These are phyloP conservation scores for Aureobasidium subglaciale DNA, from an alignment of 2,329 filamentous ascomycete genomes.

Conservation along the genomic window DNA sequence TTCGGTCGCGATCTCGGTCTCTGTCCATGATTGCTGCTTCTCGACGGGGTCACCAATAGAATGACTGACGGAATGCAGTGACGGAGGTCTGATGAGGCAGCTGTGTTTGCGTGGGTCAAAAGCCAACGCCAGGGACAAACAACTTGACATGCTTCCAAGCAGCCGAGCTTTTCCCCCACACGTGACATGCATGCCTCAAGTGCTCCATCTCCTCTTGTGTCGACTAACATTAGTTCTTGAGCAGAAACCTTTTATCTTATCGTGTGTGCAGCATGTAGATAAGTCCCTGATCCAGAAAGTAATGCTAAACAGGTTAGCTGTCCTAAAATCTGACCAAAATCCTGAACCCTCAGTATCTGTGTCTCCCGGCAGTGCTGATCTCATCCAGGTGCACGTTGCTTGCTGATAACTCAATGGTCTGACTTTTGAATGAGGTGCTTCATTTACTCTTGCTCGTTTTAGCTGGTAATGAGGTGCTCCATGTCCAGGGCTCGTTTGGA, in stretches of 20 bases:
- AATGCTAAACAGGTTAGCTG: not conserved
- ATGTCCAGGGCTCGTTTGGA: not conserved
- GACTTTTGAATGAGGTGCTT: not conserved
- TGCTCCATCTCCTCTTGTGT: not conserved
- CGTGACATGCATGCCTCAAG: not conserved
- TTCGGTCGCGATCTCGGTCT: constrained; percentile 33
- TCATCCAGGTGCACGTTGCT: constrained; percentile 3
- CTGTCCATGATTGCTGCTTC: constrained; percentile 26
- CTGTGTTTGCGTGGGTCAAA: not conserved
- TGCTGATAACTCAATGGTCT: not conserved
- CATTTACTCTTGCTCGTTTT: not conserved
- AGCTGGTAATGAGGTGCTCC: constrained; percentile 2
- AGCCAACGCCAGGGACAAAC: constrained; percentile 4
- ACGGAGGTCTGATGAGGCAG: not conserved
- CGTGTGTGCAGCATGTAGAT: not conserved
- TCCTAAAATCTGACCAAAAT: not conserved
- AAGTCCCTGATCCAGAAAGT: not conserved
- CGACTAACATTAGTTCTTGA: too few species aligned
- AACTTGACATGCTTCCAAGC: not conserved
- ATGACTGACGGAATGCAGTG: not conserved
- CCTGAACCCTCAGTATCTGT: not conserved
- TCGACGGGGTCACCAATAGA: too few species aligned
- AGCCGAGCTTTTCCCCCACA: not conserved
- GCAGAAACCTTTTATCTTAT: not conserved
- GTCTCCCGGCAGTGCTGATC: not conserved